Percentiles rank a stretch among this genome's conserved stretches.
Conservation (phyloP, 352 stramenopile genomes). For the Albugo laibachii region DNA sequence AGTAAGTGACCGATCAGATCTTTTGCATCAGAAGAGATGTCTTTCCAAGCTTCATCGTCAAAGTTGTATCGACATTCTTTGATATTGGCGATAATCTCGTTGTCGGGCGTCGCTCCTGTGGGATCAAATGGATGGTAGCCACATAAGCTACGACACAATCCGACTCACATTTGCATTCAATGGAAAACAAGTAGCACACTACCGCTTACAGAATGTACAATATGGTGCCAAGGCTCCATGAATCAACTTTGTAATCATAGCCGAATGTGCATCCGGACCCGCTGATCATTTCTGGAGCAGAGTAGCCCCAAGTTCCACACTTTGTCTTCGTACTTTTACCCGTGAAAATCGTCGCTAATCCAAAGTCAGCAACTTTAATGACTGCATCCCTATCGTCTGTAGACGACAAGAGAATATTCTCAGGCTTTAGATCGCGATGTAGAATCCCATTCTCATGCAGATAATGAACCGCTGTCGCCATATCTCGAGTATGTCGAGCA, state of each 20-base stretch:
- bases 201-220: slow-evolving; percentile 56
- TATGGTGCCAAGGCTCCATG: slow-evolving; percentile 74
- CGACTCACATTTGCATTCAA: not conserved
- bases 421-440: slow-evolving; percentile 65
- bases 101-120: slow-evolving; percentile 46
- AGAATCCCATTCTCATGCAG: slow-evolving; percentile 62
- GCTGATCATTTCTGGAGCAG: slow-evolving; percentile 70
- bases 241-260: slow-evolving; percentile 73
- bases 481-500: slow-evolving; percentile 43
- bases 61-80: slow-evolving; percentile 60
- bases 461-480: slow-evolving; percentile 48
- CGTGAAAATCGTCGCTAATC: slow-evolving; percentile 61
- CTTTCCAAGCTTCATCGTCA: slow-evolving; percentile 38
- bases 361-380: slow-evolving; percentile 71
- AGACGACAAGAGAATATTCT: slow-evolving; percentile 67
- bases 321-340: slow-evolving; percentile 57
- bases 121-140: slow-evolving; percentile 74
- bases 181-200: not conserved
- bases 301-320: slow-evolving; percentile 65
- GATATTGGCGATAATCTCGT: slow-evolving; percentile 67
- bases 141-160: slow-evolving; percentile 20
- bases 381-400: slow-evolving; percentile 31
- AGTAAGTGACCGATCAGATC: slow-evolving; percentile 61
- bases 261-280: slow-evolving; percentile 41
- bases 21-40: slow-evolving; percentile 38